Percentiles rank a stretch among this genome's conserved stretches.
Evolutionary conservation across 2,329 filamentous ascomycete species (phyloP).

Genomic region (Paecilomyces sp.): DNA sequence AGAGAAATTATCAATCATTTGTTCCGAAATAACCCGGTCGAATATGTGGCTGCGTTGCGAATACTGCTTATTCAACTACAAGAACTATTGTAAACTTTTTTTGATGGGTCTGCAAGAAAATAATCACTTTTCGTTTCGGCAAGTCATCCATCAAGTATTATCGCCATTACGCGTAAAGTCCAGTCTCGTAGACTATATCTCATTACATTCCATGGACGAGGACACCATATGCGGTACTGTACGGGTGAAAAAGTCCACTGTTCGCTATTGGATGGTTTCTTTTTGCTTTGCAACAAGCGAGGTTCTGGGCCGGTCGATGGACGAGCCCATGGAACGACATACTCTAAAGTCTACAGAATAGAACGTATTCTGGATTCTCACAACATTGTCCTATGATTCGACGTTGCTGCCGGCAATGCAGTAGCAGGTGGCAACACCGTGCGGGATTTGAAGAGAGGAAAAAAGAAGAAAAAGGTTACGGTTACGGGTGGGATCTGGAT

Average conservation of each 20-base stretch:
- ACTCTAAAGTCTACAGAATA: neutral
- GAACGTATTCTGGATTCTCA: neutral
- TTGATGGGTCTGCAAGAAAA: neutral
- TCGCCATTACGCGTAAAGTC: neutral
- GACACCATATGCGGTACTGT: neutral
- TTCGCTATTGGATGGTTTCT: neutral
- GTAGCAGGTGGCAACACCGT: neutral
- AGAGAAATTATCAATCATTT: neutral
- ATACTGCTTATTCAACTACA: neutral
- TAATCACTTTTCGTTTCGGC: neutral
- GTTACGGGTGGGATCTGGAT: neutral
- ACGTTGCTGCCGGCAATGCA: neutral
- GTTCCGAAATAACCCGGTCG: neutral
- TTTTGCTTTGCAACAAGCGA: neutral
- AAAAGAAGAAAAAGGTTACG: neutral
- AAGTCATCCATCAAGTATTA: neutral
- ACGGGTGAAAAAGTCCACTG: neutral
- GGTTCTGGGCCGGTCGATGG: neutral
- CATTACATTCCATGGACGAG: neutral
- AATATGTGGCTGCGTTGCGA: neutral
- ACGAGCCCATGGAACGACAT: neutral
- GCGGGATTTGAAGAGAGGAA: neutral
- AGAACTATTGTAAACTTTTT: neutral
- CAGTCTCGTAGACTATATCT: neutral
- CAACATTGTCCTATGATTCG: neutral